Evolutionary conservation across 2,329 filamentous ascomycete genomes (phyloP).

Genomic region (Plenodomus tracheiphilus): DNA sequence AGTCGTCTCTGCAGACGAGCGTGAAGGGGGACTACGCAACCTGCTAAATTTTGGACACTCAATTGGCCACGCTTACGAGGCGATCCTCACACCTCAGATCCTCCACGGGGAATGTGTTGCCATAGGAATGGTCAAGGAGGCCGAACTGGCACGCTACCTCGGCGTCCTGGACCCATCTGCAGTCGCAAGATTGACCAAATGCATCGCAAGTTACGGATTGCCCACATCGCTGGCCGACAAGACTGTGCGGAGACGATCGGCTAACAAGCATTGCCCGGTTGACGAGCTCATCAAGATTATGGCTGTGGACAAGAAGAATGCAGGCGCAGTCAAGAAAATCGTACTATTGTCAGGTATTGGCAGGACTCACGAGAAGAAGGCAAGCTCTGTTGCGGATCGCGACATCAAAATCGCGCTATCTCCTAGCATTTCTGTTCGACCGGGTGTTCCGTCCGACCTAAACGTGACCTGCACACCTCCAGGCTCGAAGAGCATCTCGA

Average conservation of each 20-base stretch:
- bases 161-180: conserved; percentile 84
- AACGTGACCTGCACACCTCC: conserved; percentile 81
- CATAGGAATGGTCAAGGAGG: conserved; percentile 98
- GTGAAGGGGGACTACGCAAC: conserved; percentile 91
- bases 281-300: conserved; percentile 87
- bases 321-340: conserved; percentile 92
- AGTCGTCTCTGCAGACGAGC: conserved; percentile 92
- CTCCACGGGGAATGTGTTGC: conserved; percentile 95
- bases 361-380: conserved; percentile 81
- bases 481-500: conserved; percentile 97
- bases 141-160: conserved; percentile 86
- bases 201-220: conserved; percentile 89
- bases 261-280: conserved; percentile 84
- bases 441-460: conserved; percentile 68
- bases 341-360: conserved; percentile 91
- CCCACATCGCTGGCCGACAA: conserved; percentile 85
- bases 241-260: conserved; percentile 77
- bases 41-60: conserved; percentile 97
- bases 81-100: conserved; percentile 91
- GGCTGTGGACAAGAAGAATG: conserved; percentile 99
- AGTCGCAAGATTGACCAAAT: conserved; percentile 87
- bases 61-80: conserved; percentile 95
- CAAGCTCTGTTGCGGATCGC: conserved; percentile 84
- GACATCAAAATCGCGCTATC: conserved; percentile 84
- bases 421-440: conserved; percentile 72